Base-by-base conservation (phyloP, 2,329 filamentous ascomycete genomes). In the Calonectria montana region DNA sequence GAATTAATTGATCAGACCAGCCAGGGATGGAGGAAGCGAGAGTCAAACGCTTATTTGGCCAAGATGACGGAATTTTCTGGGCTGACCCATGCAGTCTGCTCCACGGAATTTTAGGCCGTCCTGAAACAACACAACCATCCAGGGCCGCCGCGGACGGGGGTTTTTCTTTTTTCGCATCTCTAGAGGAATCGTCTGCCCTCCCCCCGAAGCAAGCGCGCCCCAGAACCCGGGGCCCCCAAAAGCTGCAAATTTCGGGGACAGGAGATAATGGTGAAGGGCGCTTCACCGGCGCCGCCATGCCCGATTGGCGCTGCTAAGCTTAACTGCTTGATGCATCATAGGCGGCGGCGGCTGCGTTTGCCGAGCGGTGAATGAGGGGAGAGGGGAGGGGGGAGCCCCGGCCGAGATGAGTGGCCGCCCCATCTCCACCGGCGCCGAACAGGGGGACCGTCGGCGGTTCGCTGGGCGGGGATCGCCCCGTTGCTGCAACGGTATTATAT, bases 1-100 rank as follows among this genome's bases (percentile, higher is more conserved):
- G 67, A 59, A 70, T 65, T 65, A 35, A 70, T 70, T 70, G 67
- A 59, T 29, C 61, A 23, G 67, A n/a, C n/a, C n/a, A n/a, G n/a
- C n/a, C 67, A 35, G 48, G 48, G 61, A 35, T 16, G 39, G 39
- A 21, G 31, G 48, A 59, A 16, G 31, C 41, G 31, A 43, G 53
- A 41, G 43, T n/a, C 59, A 29, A 47, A 50, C 67, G 63, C 25
- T 55, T 61, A 53, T 50, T 50, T 69, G 21, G 18, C 15, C 25
- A 45, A 12, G 67, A 39, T 53, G 57, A 62, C 57, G 31, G 29
- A 31, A 57, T 57, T 57, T 39, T 31, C 47, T 47, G 53, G 13
- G 29, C 31, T 25, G 53, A 57, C 31, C 53, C 53, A 37, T 39
- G 53, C 31, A 50, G 8, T 29, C 2, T 21, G 37, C 23, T 43